Base-by-base conservation (phyloP, 1,139 yeast species). In the Candida sojae region DNA sequence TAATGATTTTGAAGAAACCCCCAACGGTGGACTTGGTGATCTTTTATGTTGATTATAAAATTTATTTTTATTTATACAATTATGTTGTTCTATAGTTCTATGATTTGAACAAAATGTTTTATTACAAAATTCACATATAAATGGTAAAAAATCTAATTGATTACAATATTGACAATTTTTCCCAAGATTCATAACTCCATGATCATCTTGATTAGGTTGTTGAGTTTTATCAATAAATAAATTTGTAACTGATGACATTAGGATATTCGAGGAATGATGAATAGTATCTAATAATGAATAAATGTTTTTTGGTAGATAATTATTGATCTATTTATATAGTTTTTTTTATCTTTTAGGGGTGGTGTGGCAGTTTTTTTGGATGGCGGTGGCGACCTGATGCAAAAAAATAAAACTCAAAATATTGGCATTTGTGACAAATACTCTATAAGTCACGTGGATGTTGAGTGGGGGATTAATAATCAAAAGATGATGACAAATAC, bases 111-210 rank as follows among this genome's bases (percentile, higher is more conserved):
- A 87, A 56, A 72, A 86, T 2, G 77, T 71, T n/a, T 66, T 62
- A 12, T 75, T 65, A 60, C 93, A 86, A 45, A 63, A 66, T 36
- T 76, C 77, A 63, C 95, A 87, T 36, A 69, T 71, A 63, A 82
- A 86, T 1, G 95, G 92, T 32, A 87, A 67, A 57, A 86, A 86
- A 59, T 87, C 95, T 5, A 85, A 63, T 56, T 78, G 81, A 45
- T 80, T 72, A 62, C 95, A 87, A 46, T 75, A 74, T 30, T 70
- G 62, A 60, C 95, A 87, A 59, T 85, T 86, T 52, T 80, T 71
- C 4, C 93, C 93, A 6, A 86, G 82, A 57, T 86, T 85, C 68
- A 86, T 73, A 62, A 86, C 67, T 13, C 84, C 84, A 42, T 64
- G 70, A 32, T 67, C 70, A 38, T 67, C 70, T 76, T 53, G 56